Evolutionary conservation across 2,329 filamentous ascomycete species (phyloP).

Genomic region (Neobulgaria alba): DNA sequence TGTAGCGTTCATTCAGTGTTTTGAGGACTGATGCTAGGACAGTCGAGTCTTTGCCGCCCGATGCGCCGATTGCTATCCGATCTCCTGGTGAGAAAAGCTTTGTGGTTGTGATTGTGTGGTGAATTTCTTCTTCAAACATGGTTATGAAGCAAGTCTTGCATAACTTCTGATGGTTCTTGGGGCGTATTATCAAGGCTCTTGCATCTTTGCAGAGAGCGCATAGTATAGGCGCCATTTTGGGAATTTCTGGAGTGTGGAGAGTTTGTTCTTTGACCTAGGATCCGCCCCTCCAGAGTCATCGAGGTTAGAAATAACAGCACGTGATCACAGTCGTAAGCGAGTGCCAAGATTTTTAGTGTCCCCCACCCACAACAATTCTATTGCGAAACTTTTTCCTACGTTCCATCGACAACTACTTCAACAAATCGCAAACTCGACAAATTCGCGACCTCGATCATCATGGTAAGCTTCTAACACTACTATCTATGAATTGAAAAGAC

Average conservation of each 20-base stretch:
- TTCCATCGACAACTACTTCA: slow-evolving; percentile 27
- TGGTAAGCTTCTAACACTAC: slow-evolving; percentile 48
- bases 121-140: slow-evolving; percentile 87
- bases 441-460: slow-evolving; percentile 41
- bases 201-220: slow-evolving; percentile 70
- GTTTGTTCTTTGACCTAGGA: too few relatives aligned
- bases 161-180: slow-evolving; percentile 90
- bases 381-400: slow-evolving; percentile 23
- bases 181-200: slow-evolving; percentile 81
- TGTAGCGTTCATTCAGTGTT: slow-evolving; percentile 81
- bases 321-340: neutral
- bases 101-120: slow-evolving; percentile 80
- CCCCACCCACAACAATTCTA: slow-evolving; percentile 14
- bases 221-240: slow-evolving; percentile 57
- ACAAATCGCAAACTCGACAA: slow-evolving; percentile 31
- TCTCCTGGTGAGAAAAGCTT: slow-evolving; percentile 79
- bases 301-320: too few relatives aligned
- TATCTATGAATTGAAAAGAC: slow-evolving; percentile 24
- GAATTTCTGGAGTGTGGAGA: too few relatives aligned
- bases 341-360: slow-evolving; percentile 20
- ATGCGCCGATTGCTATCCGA: slow-evolving; percentile 86
- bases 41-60: slow-evolving; percentile 94
- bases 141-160: slow-evolving; percentile 82
- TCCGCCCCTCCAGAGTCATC: too few relatives aligned
- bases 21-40: slow-evolving; percentile 92